phyloP scores from a whole-genome alignment of 2,329 filamentous ascomycete species.

The Akanthomyces dipterigenus region DNA sequence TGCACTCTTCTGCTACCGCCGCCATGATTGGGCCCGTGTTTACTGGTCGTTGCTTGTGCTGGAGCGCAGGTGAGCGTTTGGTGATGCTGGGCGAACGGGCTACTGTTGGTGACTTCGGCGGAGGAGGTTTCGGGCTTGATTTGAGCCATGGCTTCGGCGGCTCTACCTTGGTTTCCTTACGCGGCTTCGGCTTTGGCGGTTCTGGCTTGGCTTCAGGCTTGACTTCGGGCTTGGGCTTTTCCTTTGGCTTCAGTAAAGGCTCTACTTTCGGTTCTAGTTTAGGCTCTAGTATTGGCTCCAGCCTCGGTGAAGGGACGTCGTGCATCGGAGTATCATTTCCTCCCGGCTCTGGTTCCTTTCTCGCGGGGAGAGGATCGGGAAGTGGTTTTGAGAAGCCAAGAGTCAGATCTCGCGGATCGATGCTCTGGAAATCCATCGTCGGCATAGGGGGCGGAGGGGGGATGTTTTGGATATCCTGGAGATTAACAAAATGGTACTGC shows the following conservation, averaged over 20 bases:
- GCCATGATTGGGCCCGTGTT: conserved; percentile 56
- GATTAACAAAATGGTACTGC: conserved; percentile 29
- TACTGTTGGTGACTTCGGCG: conserved; percentile 35
- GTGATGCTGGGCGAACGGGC: conserved; percentile 33
- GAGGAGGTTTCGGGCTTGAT: conserved; percentile 32
- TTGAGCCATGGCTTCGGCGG: conserved; percentile 25
- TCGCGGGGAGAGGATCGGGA: background rate
- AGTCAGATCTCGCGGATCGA: conserved; percentile 10
- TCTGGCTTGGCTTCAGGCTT: conserved; percentile 7
- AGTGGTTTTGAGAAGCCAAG: conserved; percentile 3
- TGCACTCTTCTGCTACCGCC: conserved; percentile 69
- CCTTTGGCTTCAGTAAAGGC: conserved; percentile 7
- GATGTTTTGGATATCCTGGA: conserved; percentile 30
- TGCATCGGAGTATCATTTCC: conserved; percentile 14
- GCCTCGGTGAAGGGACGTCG: conserved; percentile 11
- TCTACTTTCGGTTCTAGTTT: conserved; percentile 13
- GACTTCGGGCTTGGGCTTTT: background rate
- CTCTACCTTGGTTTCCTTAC: conserved; percentile 16
- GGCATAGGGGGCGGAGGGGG: conserved; percentile 21
- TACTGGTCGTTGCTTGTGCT: conserved; percentile 34
- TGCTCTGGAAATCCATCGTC: conserved; percentile 20
- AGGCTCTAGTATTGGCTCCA: conserved; percentile 13
- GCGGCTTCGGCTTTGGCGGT: conserved; percentile 12
- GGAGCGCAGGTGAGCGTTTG: conserved; percentile 35
- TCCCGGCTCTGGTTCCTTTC: background rate